Evolutionary conservation across 805 yeast species (phyloP), one percentile per base, ranked within the genome.

Genomic region (Kluyveromyces starmeri): DNA sequence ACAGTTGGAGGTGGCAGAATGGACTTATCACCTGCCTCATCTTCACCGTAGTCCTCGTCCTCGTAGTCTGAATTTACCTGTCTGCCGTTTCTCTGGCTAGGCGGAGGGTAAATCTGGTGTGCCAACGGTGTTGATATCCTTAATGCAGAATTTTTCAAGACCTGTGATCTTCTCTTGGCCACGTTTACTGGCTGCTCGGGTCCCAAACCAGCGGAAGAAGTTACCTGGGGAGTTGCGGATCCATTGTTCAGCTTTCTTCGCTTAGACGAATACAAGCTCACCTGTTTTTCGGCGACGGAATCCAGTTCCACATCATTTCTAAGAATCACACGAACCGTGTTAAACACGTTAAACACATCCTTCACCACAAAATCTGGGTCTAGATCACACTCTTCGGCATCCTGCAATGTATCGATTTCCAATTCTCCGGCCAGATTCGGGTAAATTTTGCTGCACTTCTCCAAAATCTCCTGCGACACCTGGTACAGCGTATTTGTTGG

Each of bases 301-400:
- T 51, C 48, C 0, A 62, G 35, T 27, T 51, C 55, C 23, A 69
- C 38, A 20, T 70, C 74, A 28, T 58, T 51, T 19, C 55, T 55
- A 18, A 72, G 44, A 3, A 71, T 43, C 2, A 71, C 76, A 26
- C 69, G 56, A 7, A 74, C 68, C 4, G 66, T 55, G 38, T 65
- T 69, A 38, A 61, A 66, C 10, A 58, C 55, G 34, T 66, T 73
- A 47, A 83, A 81, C 5, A 82, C 77, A 45, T 81, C 83, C 7
- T 68, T 68, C 0, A 76, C 79, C 2, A 55, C 40, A 43, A 76
- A 83, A 40, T 82, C 94, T 0, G 88, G 88, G 53, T 83, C 95
- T 37, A 83, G 59, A 50, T 83, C 94, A 45, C 88, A 81, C 37
- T 68, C 69, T 39, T 73, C 70, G 27, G 55, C 55, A 53, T 83